Conservation (phyloP, 345 rosid species). For the Litchi chinensis region DNA sequence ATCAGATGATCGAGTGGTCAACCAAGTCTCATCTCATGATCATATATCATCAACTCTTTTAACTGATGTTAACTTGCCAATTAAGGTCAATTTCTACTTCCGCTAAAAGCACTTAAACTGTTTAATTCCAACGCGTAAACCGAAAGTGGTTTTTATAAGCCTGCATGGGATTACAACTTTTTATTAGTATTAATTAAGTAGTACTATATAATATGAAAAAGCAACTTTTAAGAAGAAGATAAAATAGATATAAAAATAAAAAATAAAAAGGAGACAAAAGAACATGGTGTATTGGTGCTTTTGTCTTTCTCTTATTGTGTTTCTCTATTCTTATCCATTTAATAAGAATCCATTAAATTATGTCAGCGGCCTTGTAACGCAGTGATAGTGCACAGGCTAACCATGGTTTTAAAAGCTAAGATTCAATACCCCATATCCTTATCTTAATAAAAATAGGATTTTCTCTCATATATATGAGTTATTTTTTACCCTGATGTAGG, state of each 20-base stretch:
- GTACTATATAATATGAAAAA: not conserved
- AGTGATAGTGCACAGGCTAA: too few relatives aligned
- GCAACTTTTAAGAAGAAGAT: slow-evolving; percentile 4
- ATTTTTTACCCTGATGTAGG: too few relatives aligned
- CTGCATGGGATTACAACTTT: slow-evolving; percentile 15
- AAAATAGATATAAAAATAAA: not conserved
- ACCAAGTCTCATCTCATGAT: not conserved
- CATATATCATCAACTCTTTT: not conserved
- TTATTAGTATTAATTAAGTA: not conserved
- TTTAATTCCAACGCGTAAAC: not conserved
- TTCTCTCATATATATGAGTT: too few relatives aligned
- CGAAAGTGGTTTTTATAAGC: slow-evolving; percentile 8
- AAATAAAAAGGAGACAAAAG: not conserved
- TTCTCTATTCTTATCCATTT: not conserved
- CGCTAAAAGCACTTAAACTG: not conserved
- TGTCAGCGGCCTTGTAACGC: too few relatives aligned
- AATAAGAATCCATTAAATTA: too few relatives aligned
- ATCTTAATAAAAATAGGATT: too few relatives aligned
- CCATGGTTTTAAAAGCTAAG: too few relatives aligned
- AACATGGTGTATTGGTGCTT: not conserved
- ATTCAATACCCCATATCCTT: too few relatives aligned
- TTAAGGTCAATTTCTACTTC: not conserved
- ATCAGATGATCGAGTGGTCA: not conserved
- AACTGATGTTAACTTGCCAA: slow-evolving; percentile 12
- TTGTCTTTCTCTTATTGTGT: not conserved